These are phyloP conservation scores for Penicillium antarcticum DNA, from an alignment of 495 filamentous ascomycete genomes.

Conservation along the genomic window DNA sequence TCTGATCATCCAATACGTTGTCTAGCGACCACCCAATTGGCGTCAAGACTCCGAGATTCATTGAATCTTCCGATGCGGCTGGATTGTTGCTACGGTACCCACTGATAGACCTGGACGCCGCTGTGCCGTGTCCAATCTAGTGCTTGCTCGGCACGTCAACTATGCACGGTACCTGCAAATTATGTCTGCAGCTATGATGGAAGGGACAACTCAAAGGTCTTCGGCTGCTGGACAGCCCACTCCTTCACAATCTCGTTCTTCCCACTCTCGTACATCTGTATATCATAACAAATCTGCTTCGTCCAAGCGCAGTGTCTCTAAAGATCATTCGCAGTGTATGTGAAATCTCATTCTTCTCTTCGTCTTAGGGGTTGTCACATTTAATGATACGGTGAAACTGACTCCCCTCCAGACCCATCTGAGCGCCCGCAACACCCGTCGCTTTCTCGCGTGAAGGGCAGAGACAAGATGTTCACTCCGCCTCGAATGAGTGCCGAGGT, in stretches of 20 bases:
- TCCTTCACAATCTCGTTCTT: slow-evolving; percentile 10
- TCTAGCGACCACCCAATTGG: slow-evolving; percentile 14
- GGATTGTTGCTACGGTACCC: slow-evolving; percentile 3
- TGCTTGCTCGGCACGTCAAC: slow-evolving; percentile 28
- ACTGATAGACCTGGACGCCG: slow-evolving; percentile 17
- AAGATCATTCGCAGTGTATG: slow-evolving; percentile 24
- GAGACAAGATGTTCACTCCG: slow-evolving; percentile 36
- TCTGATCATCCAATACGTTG: slow-evolving; percentile 17
- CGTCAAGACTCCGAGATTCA: neutral
- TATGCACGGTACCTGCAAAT: slow-evolving; percentile 23
- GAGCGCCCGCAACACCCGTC: slow-evolving; percentile 33
- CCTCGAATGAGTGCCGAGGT: slow-evolving; percentile 26
- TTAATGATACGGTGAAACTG: neutral
- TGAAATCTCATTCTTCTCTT: slow-evolving; percentile 1
- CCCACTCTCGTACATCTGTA: slow-evolving; percentile 22
- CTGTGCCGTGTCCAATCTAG: slow-evolving; percentile 18
- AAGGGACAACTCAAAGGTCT: slow-evolving; percentile 28
- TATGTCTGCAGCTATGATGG: slow-evolving; percentile 26
- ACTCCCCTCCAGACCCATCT: slow-evolving; percentile 14
- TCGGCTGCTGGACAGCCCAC: slow-evolving; percentile 22
- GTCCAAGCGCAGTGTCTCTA: slow-evolving; percentile 16
- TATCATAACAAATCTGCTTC: slow-evolving; percentile 26
- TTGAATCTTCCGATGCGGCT: slow-evolving; percentile 19
- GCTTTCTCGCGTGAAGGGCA: slow-evolving; percentile 36
- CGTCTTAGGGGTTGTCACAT: neutral